phyloP scores from a whole-genome alignment of 2,329 filamentous ascomycete species.

The Volutella citrinella region DNA sequence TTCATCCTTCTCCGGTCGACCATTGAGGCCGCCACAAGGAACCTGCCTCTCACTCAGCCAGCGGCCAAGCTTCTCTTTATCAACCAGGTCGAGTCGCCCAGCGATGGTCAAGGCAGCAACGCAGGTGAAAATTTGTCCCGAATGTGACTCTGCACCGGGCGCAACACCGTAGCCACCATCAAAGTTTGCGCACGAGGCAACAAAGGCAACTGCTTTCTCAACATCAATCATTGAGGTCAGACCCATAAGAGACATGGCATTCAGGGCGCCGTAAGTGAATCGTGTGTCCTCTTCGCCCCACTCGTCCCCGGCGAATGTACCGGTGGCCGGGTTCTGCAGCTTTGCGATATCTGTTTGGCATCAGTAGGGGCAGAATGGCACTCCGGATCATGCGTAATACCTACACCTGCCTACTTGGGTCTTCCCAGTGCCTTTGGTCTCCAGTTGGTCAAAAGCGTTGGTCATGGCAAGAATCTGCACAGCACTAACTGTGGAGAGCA shows the following conservation, averaged over 20 bases:
- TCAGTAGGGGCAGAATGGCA: conserved; percentile 19
- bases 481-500: conserved; percentile 93
- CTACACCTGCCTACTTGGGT: conserved; percentile 75
- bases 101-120: conserved; percentile 84
- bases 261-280: conserved; percentile 88
- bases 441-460: conserved; percentile 80
- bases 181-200: conserved; percentile 84
- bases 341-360: conserved; percentile 64
- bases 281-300: conserved; percentile 97
- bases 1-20: conserved; percentile 89
- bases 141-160: conserved; percentile 90
- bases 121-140: conserved; percentile 94
- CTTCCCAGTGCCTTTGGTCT: conserved; percentile 62
- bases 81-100: conserved; percentile 74
- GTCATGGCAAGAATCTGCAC: conserved; percentile 89
- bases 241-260: conserved; percentile 80
- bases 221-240: conserved; percentile 74
- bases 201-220: conserved; percentile 72
- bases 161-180: conserved; percentile 90
- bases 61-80: conserved; percentile 75
- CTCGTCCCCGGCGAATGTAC: conserved; percentile 89
- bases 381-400: conserved; percentile 31
- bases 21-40: conserved; percentile 84
- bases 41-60: conserved; percentile 96
- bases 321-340: conserved; percentile 76